Evolutionary conservation across 495 filamentous ascomycete genomes (phyloP), one percentile per base, ranked within the genome.

Genomic region (Penicillium paxilli): DNA sequence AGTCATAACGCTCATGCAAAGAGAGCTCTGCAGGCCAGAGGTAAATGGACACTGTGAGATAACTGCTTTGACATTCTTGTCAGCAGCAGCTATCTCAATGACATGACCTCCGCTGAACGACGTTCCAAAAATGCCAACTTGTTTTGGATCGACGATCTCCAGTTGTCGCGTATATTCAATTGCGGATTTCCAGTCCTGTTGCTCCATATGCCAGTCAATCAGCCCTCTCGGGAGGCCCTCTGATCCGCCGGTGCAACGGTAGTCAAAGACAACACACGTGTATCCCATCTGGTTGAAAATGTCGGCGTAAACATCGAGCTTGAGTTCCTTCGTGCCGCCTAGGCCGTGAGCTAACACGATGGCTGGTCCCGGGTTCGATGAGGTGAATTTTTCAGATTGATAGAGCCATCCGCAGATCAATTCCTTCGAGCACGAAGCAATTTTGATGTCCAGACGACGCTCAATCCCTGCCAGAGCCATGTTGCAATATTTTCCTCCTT

Each of bases 121-220:
- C 12, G 28, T 30, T 3, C 28, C 28, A 30, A 30, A 30, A 7
- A 30, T 10, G 2, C 28, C 28, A 7, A 30, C 28, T 30, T 30
- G 28, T 2, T 30, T 8, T 2, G 28, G 1, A 8, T 30, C 28
- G 12, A 30, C 28, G 12, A 4, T 46, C 22, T 12, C 17, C 22
- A 46, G n/a, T 24, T 24, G 0, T 14, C 44, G 44, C n/a, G 44
- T 19, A 26, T 23, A 46, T 12, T 2, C 44, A 26, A 46, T 46
- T 5, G 44, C 44, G 4, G 44, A 46, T 46, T 26, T 46, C 44
- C 44, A 46, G 28, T 46, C 44, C 28, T 46, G 21, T 25, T 46
- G 44, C 22, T 46, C 21, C 21, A 23, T 46, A 16, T 21, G 8
- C 44, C 44, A 46, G 22, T 46, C 44, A 26, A 46, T 22, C 21